Base-by-base conservation (phyloP, 192 early-diverging fungal genomes). In the Umbelopsis sp. region DNA sequence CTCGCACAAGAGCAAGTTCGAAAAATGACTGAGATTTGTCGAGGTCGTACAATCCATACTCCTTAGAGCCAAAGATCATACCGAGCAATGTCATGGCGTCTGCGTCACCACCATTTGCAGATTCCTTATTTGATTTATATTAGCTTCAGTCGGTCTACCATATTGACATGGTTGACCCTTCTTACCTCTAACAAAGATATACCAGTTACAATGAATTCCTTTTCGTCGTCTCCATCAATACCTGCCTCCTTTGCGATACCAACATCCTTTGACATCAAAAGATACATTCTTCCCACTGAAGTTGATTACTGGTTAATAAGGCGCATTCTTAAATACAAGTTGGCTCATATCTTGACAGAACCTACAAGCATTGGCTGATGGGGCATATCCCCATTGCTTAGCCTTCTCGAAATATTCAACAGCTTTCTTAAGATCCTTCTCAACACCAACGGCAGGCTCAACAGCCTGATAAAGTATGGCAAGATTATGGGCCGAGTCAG, bases 401-500 rank as follows among this genome's bases (percentile, higher is more conserved):
- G 75, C 84, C 23, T 73, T 77, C 23, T 74, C 69, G 61, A 81
- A 81, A 65, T 74, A 83, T 49, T 78, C 75, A 5, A 83, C 71
- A 1, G 84, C 72, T 52, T 71, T 55, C 25, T 76, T 67, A 12
- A 80, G 30, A 52, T 83, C 68, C 45, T 75, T 77, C 44, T 51
- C 47, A 55, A 67, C 49, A 13, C 53, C 49, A 4, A 76, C 70
- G 16, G 74, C 72, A 22, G 68, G 66, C 49, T 73, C 71, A 27
- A 77, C 77, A 33, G 79, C 84, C 53, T 85, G 81, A 68, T 83
- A 79, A 33, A 85, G 78, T 64, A 85, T 78, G 41, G 71, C 84
- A 21, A 85, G 68, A 69, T 85, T 85, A 64, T 85, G 84, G 3
- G 84, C 84, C 46, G 84, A 73, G 33, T 85, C 84, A 10, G 84